Percentiles rank a stretch among this genome's conserved stretches.
Evolutionary conservation across 129 eudicot genomes (phyloP).

Genomic region (Logfia minima): DNA sequence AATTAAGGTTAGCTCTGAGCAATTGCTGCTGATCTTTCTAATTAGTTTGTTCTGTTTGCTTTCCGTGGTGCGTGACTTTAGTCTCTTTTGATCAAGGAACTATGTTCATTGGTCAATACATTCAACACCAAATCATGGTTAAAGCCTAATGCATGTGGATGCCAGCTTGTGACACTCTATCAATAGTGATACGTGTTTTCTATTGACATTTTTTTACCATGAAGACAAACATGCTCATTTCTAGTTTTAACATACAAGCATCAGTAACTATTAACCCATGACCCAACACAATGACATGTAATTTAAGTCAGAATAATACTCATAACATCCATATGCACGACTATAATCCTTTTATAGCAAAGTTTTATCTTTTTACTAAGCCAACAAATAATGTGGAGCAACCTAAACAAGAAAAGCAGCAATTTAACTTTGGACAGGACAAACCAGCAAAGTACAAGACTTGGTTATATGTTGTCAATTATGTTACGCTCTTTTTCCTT

Average conservation of each 20-base stretch:
- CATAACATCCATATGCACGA: background rate
- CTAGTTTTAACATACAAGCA: background rate
- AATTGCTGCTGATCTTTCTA: background rate
- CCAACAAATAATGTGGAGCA: too few species aligned
- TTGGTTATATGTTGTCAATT: too few species aligned
- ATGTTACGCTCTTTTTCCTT: background rate
- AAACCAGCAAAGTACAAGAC: background rate
- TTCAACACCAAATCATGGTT: background rate
- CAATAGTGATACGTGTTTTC: background rate
- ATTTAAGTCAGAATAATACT: background rate
- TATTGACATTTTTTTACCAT: background rate
- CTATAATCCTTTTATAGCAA: background rate
- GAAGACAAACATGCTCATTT: background rate
- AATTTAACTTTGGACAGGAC: background rate
- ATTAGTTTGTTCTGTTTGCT: background rate
- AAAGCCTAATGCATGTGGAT: background rate
- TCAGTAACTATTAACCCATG: background rate
- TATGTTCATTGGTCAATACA: background rate
- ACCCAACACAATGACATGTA: background rate
- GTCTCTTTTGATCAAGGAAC: background rate
- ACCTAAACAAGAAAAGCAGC: background rate
- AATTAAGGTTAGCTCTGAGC: background rate
- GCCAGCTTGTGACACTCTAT: slow-evolving; percentile 1
- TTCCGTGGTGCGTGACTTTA: background rate
- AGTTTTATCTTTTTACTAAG: too few species aligned